Conservation (phyloP, 2,329 filamentous ascomycete genomes). For the Penicillium nordicum region DNA sequence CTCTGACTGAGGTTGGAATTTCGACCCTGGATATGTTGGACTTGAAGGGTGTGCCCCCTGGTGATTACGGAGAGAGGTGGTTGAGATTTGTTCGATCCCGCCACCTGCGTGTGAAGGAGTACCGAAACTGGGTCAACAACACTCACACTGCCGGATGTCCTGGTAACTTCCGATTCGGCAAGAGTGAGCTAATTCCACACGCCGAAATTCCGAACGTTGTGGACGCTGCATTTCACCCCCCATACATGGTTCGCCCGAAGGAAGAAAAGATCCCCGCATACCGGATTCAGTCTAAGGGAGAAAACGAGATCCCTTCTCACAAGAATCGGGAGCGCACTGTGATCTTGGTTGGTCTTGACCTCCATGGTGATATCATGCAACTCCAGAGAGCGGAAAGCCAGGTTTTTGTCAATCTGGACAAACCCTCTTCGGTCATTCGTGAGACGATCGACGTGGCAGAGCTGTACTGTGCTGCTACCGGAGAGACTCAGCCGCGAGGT, state of each 20-base stretch:
- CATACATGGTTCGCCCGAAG: conserved; percentile 34
- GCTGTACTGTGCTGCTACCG: conserved; percentile 64
- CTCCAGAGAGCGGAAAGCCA: conserved; percentile 64
- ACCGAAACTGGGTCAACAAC: conserved; percentile 62
- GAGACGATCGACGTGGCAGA: conserved; percentile 70
- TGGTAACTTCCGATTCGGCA: conserved; percentile 68
- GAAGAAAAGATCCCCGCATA: background rate
- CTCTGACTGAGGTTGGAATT: conserved; percentile 82
- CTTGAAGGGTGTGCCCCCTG: conserved; percentile 56
- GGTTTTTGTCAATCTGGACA: conserved; percentile 19
- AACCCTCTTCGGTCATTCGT: conserved; percentile 46
- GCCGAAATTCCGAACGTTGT: conserved; percentile 47
- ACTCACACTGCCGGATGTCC: conserved; percentile 70
- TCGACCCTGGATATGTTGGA: conserved; percentile 71
- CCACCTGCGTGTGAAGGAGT: conserved; percentile 75
- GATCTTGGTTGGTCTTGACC: conserved; percentile 76
- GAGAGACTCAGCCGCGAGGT: conserved; percentile 52
- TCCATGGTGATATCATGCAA: conserved; percentile 64
- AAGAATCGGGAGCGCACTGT: conserved; percentile 51
- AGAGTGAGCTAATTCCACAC: conserved; percentile 54
- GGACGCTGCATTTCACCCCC: conserved; percentile 55
- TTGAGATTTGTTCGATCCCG: conserved; percentile 61
- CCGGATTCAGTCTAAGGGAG: background rate
- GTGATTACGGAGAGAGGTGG: conserved; percentile 64
- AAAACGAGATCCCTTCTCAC: conserved; percentile 2